Percentiles rank a stretch among this genome's conserved stretches.
phyloP scores from a whole-genome alignment of 2,329 filamentous ascomycete species.

The Aureobasidium pullulans region DNA sequence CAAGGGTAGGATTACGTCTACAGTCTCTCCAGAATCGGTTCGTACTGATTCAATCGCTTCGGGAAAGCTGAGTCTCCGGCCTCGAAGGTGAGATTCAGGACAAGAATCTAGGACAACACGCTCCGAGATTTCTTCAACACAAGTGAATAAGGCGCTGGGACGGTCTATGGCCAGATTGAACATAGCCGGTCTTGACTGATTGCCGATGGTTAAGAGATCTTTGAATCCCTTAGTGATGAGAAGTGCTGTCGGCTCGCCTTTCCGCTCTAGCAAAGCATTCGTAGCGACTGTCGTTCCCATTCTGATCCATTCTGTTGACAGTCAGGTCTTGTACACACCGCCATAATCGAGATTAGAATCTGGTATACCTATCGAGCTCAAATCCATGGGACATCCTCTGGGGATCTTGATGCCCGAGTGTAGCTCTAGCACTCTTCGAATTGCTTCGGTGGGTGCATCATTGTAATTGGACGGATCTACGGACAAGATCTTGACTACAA shows the following conservation, averaged over 20 bases:
- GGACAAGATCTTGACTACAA: conserved; percentile 26
- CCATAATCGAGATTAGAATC: no score
- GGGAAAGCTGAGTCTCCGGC: no score
- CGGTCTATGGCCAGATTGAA: conserved; percentile 22
- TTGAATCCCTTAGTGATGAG: conserved; percentile 26
- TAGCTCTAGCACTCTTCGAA: conserved; percentile 22
- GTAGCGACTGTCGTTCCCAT: conserved; percentile 29
- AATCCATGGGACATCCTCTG: conserved; percentile 17
- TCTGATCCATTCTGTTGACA: conserved; percentile 19
- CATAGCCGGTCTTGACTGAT: conserved; percentile 27
- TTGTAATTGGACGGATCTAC: conserved; percentile 26
- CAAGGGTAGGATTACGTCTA: no score
- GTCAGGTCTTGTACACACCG: no score
- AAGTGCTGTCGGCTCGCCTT: conserved; percentile 23
- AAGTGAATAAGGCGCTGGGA: conserved; percentile 19
- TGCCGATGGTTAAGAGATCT: conserved; percentile 26
- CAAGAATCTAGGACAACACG: conserved; percentile 28
- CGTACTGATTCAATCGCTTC: no score
- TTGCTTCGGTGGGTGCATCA: conserved; percentile 26
- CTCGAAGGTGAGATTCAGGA: no score
- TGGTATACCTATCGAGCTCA: no score
- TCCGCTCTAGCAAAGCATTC: conserved; percentile 25
- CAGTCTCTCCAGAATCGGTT: no score
- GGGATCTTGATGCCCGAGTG: conserved; percentile 17
- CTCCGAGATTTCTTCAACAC: conserved; percentile 21